Base-by-base conservation (phyloP, 352 stramenopile genomes). In the Albugo laibachii region DNA sequence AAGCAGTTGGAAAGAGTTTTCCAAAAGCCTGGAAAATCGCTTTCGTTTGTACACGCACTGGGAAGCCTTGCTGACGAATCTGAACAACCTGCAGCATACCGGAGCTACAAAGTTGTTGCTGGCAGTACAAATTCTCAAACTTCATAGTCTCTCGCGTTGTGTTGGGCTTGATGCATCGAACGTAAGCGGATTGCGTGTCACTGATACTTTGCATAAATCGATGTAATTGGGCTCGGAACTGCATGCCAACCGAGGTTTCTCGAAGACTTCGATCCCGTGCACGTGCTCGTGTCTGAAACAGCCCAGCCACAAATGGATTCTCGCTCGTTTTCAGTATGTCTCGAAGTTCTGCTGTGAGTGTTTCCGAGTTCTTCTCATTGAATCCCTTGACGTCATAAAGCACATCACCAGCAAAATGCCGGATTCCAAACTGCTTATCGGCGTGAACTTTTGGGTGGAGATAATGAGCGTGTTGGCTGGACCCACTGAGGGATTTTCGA, bases 91-190 rank as follows among this genome's bases (percentile, higher is more conserved):
- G 24, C 8, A 31, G 24, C 24, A 31, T 31, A 8, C 24, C 24
- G 8, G 24, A 31, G 24, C 24, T 31, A 10, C 24, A 8, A 31
- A 31, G 24, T 31, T 31, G 24, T 31, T 31, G 24, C 24, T 31
- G 24, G 24, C 24, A 31, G 24, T 31, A 31, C 24, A 31, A 31
- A 31, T 31, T 3, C 24, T 31, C 24, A 31, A 31, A 31, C 8
- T 31, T 31, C 8, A 3, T 31, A 3, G 24, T 31, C 8, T 31
- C 24, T 31, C 24, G 24, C 3, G 24, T 31, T 8, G 24, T 81
- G 60, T 99, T 98, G 0, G 95, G 94, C 66, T 99, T 99, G 53
- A 99, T 93, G 63, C 95, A 99, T 24, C 94, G 80, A 55, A 99
- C 95, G 66, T 98, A 99, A 59, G 98, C 94, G 20, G 96, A 88